A percentile compares a stretch with the other conserved stretches of the same genome.
Evolutionary conservation across 176 grass and related monocot genomes (phyloP).

Genomic region (Cymbopogon citratus): DNA sequence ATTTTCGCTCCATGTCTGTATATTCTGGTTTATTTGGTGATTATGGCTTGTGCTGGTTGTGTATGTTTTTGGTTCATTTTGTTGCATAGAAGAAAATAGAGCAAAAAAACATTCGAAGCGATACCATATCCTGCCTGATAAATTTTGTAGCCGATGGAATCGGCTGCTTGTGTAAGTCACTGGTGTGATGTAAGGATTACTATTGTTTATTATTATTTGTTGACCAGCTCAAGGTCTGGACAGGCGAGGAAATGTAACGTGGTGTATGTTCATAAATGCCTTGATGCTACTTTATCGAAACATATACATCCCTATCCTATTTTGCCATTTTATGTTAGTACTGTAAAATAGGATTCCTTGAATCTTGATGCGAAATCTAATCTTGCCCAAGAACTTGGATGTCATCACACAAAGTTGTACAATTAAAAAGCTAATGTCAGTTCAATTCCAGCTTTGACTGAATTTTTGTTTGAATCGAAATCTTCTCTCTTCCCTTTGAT

Average conservation of each 20-base stretch:
- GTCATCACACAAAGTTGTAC: no score
- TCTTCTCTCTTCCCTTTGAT: not conserved
- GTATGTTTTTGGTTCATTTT: slow-evolving; percentile 37
- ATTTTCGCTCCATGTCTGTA: slow-evolving; percentile 7
- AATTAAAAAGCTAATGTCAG: not conserved
- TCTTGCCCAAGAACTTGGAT: no score
- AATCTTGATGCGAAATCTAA: not conserved
- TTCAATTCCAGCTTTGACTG: not conserved
- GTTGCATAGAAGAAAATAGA: slow-evolving; percentile 28
- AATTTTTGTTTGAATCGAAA: not conserved
- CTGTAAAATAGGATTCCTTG: not conserved
- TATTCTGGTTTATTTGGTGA: slow-evolving; percentile 14
- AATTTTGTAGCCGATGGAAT: slow-evolving; percentile 30
- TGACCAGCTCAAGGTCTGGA: not conserved
- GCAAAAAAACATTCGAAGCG: slow-evolving; percentile 8
- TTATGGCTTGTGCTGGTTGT: slow-evolving; percentile 18
- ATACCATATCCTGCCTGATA: slow-evolving; percentile 11
- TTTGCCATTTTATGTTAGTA: not conserved
- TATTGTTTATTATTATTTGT: slow-evolving; percentile 29
- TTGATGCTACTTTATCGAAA: not conserved
- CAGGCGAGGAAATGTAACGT: not conserved
- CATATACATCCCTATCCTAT: not conserved
- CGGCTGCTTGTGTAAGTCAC: slow-evolving; percentile 7
- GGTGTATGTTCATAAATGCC: slow-evolving; percentile 9
- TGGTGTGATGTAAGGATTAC: slow-evolving; percentile 30